Percentiles rank a stretch among this genome's conserved stretches.
These are phyloP conservation scores for Dendrostoma leiphaemia DNA, from an alignment of 2,329 filamentous ascomycete genomes.

Conservation along the genomic window DNA sequence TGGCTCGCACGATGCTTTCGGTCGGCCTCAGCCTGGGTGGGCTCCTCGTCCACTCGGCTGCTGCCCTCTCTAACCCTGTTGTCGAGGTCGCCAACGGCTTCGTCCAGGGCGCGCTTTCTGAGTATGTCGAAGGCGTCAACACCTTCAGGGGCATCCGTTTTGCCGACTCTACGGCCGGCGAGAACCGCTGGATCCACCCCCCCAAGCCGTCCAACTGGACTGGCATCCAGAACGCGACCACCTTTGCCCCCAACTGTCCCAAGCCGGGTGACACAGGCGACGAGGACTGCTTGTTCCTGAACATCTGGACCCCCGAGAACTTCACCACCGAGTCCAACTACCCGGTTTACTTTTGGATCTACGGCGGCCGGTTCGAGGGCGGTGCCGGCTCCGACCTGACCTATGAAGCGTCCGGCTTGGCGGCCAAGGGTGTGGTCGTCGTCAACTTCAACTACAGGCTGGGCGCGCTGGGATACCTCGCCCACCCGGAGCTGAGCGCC, in stretches of 20 bases:
- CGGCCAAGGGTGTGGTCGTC: slow-evolving; percentile 63
- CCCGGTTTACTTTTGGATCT: slow-evolving; percentile 34
- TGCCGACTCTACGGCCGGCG: slow-evolving; percentile 20
- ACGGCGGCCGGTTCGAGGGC: slow-evolving; percentile 51
- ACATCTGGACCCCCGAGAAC: slow-evolving; percentile 58
- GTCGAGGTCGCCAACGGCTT: too few relatives aligned
- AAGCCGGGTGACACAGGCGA: slow-evolving; percentile 25
- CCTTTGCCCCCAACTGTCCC: slow-evolving; percentile 1
- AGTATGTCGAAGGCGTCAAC: slow-evolving; percentile 22
- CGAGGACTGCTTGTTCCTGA: slow-evolving; percentile 70
- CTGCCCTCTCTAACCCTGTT: too few relatives aligned
- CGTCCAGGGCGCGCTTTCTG: slow-evolving; percentile 22
- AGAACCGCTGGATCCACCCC: slow-evolving; percentile 20
- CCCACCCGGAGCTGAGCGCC: slow-evolving; percentile 46
- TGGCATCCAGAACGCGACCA: slow-evolving; percentile 6
- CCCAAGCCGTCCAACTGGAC: slow-evolving; percentile 15
- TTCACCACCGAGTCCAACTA: slow-evolving; percentile 42
- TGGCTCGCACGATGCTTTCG: too few relatives aligned
- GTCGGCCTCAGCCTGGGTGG: too few relatives aligned
- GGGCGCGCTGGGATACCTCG: slow-evolving; percentile 70
- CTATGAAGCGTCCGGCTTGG: slow-evolving; percentile 56
- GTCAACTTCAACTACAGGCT: slow-evolving; percentile 76
- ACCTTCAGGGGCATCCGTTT: slow-evolving; percentile 28
- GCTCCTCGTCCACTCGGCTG: too few relatives aligned
- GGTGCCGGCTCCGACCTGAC: slow-evolving; percentile 35